Conservation (phyloP, 2,329 filamentous ascomycete genomes). For the Fusarium staphyleae region DNA sequence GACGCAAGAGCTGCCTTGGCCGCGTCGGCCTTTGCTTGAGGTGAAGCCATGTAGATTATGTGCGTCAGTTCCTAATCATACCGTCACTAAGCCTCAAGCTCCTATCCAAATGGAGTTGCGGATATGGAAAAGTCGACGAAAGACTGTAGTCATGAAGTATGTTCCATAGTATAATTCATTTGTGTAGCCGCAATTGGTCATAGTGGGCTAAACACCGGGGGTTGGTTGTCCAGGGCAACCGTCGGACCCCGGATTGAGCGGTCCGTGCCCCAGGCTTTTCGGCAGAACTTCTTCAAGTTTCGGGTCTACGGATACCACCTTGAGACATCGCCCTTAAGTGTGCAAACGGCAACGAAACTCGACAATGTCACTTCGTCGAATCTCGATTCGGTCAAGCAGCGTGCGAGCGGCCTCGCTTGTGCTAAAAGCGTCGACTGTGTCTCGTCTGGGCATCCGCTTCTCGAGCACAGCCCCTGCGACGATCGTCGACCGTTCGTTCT, state of each 20-base stretch:
- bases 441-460: conserved; percentile 34
- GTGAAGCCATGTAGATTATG: conserved; percentile 52
- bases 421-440: background rate
- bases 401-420: conserved; percentile 8
- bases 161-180: conserved; percentile 15
- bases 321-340: conserved; percentile 10
- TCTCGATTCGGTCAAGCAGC: conserved; percentile 10
- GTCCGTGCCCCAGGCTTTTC: conserved; percentile 35
- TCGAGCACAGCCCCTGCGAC: conserved; percentile 55
- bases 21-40: conserved; percentile 54
- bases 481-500: conserved; percentile 67
- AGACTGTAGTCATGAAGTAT: conserved; percentile 31
- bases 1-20: conserved; percentile 63
- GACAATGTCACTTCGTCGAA: conserved; percentile 28
- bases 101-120: conserved; percentile 38
- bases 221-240: conserved; percentile 53
- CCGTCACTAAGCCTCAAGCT: conserved; percentile 39
- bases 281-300: conserved; percentile 26
- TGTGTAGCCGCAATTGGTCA: conserved; percentile 15
- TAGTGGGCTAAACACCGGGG: conserved; percentile 44
- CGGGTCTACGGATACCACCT: conserved; percentile 1
- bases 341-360: conserved; percentile 1
- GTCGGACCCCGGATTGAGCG: conserved; percentile 19
- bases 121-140: conserved; percentile 35
- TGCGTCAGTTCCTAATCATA: conserved; percentile 44